These are phyloP conservation scores for Amanita jacksonii DNA, from an alignment of 768 basidiomycete genomes.

Conservation along the genomic window DNA sequence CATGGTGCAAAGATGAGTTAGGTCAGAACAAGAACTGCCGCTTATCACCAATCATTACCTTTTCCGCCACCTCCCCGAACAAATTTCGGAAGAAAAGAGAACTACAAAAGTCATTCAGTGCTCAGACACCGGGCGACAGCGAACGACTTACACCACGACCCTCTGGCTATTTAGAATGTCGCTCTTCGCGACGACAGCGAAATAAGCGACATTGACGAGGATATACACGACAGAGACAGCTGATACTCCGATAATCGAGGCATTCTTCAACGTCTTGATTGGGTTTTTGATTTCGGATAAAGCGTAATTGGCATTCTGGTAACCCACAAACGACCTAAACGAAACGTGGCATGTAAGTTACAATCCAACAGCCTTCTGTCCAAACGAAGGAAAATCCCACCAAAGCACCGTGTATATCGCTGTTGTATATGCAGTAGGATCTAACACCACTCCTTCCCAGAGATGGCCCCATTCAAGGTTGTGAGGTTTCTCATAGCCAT, in stretches of 20 bases:
- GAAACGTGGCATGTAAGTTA: not conserved
- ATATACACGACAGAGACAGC: slow-evolving; percentile 53
- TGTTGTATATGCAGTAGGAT: slow-evolving; percentile 49
- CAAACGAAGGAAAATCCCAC: slow-evolving; percentile 27
- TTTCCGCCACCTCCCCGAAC: slow-evolving; percentile 52
- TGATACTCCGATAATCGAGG: slow-evolving; percentile 56
- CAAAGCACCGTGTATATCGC: slow-evolving; percentile 67
- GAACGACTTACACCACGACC: slow-evolving; percentile 54
- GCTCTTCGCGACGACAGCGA: slow-evolving; percentile 59
- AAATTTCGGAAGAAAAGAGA: slow-evolving; percentile 70
- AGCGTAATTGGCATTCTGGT: slow-evolving; percentile 67
- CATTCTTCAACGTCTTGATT: slow-evolving; percentile 58
- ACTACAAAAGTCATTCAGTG: slow-evolving; percentile 19
- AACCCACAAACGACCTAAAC: slow-evolving; percentile 60
- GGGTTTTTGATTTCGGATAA: slow-evolving; percentile 65
- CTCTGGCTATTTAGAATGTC: slow-evolving; percentile 58
- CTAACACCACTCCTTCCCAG: slow-evolving; percentile 53
- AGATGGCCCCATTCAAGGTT: slow-evolving; percentile 53
- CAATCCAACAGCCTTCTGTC: too few relatives aligned
- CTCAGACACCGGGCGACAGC: not conserved
- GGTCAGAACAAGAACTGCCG: not conserved
- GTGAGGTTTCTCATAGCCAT: slow-evolving; percentile 41
- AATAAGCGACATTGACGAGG: slow-evolving; percentile 63
- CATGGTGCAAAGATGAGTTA: not conserved
- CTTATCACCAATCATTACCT: slow-evolving; percentile 24